Evolutionary conservation across 2,329 filamentous ascomycete genomes (phyloP), one percentile per base, ranked within the genome.

Genomic region (Ramularia endophylla): DNA sequence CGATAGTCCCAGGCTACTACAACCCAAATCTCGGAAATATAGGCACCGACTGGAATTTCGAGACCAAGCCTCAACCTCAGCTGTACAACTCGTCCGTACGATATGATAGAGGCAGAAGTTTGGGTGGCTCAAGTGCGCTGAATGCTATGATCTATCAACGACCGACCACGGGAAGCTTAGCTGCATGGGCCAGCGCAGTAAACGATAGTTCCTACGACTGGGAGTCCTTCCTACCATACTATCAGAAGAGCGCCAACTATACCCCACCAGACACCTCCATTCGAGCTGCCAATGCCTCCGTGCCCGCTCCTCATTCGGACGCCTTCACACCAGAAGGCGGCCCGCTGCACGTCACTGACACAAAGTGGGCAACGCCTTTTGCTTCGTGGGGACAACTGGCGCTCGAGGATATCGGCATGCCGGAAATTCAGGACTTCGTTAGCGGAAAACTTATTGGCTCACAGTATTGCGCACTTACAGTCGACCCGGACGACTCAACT

Each of bases 341-440:
- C 1, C 63, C 62, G 12, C 44, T 66, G 9, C 45, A 64, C 13
- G 58, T 65, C 4, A 59, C 60, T 0, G 64, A 55, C 39, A 45
- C 57, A 8, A 50, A 55, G 20, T 46, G 41, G 12, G 43, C 46
- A 9, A 28, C 33, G 16, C 38, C 52, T 4, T 46, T 51, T 31
- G 41, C 41, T 2, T 43, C 38, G 13, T 53, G 37, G 36, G 39
- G 44, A 1, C 29, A 39, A 13, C 19, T 13, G 4, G 39, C 46
- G 3, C 42, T 52, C 16, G 37, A 42, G 12, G 35, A 47, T 16
- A 43, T 45, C 17, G 48, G 47, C 5, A 44, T 52, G 28, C 38
- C 41, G 7, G 35, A 36, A 7, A 32, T 36, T 4, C 18, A 37
- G n/a, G 42, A 44, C 39, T 44, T 54, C 39, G 50, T 43, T 27